Percentiles rank a stretch among this genome's conserved stretches.
Evolutionary conservation across 148 eudicot species (phyloP).

Genomic region (Cornus suecica): DNA sequence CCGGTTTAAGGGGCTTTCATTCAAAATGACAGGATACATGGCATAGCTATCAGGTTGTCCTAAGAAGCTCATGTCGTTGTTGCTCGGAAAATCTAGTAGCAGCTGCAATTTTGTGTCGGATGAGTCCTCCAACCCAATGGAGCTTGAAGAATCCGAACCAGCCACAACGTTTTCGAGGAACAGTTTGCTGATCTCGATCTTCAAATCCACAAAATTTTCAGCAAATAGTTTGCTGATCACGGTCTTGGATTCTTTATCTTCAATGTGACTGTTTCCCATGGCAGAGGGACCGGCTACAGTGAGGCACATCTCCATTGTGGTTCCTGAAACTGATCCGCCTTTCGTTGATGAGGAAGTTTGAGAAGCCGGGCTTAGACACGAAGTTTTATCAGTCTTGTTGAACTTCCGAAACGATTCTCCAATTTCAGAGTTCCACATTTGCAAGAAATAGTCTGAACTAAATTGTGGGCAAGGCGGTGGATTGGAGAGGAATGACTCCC

Average conservation of each 20-base stretch:
- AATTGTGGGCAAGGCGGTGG: slow-evolving; percentile 21
- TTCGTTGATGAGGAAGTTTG: slow-evolving; percentile 14
- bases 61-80: slow-evolving; percentile 88
- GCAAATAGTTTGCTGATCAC: too few relatives aligned
- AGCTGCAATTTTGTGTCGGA: slow-evolving; percentile 71
- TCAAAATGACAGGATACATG: slow-evolving; percentile 21
- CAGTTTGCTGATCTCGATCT: slow-evolving; percentile 17
- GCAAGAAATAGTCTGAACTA: slow-evolving; percentile 57
- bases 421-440: slow-evolving; percentile 82
- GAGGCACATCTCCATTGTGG: slow-evolving; percentile 36
- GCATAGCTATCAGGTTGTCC: slow-evolving; percentile 40
- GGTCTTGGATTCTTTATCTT: slow-evolving; percentile 18
- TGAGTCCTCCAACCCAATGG: slow-evolving; percentile 66
- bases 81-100: slow-evolving; percentile 68
- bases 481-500: slow-evolving; percentile 38
- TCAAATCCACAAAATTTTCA: too few relatives aligned
- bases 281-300: not conserved
- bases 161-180: slow-evolving; percentile 17
- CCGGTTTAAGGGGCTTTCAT: slow-evolving; percentile 8
- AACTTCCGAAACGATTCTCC: slow-evolving; percentile 73
- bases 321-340: slow-evolving; percentile 43
- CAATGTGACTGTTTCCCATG: slow-evolving; percentile 5
- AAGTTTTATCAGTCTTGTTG: slow-evolving; percentile 9
- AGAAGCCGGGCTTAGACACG: slow-evolving; percentile 53
- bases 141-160: slow-evolving; percentile 45